Percentiles rank a stretch among this genome's conserved stretches.
Evolutionary conservation across 345 rosid species (phyloP).

Genomic region (Melastoma malabathricum): DNA sequence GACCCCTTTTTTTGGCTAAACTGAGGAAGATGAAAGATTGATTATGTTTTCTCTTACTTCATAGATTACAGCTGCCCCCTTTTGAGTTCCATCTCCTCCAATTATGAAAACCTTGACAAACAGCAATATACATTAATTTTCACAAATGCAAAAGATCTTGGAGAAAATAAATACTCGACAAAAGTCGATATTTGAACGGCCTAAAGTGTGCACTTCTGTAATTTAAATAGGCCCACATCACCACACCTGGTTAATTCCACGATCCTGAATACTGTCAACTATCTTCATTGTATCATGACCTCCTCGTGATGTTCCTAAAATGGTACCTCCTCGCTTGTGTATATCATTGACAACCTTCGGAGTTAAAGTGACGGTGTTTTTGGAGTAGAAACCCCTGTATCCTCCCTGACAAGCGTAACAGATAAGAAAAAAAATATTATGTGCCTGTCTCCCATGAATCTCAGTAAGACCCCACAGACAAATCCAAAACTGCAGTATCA

Average conservation of each 20-base stretch:
- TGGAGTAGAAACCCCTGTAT: slow-evolving; percentile 75
- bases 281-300: slow-evolving; percentile 75
- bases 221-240: background rate
- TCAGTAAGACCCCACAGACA: no score
- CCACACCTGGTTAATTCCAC: slow-evolving; percentile 70
- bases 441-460: no score
- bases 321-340: slow-evolving; percentile 85
- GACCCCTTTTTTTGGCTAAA: no score
- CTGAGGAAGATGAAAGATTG: background rate
- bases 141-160: background rate
- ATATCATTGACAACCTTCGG: slow-evolving; percentile 66
- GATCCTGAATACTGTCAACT: slow-evolving; percentile 85
- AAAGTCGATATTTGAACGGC: no score
- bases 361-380: slow-evolving; percentile 46
- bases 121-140: background rate
- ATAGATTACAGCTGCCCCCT: slow-evolving; percentile 65
- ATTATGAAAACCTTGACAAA: slow-evolving; percentile 52
- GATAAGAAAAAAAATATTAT: background rate
- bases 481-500: no score
- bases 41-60: slow-evolving; percentile 14
- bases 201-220: no score
- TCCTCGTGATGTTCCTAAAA: slow-evolving; percentile 76
- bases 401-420: slow-evolving; percentile 43
- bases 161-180: no score
- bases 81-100: slow-evolving; percentile 88